phyloP scores from a whole-genome alignment of 495 filamentous ascomycete species.

The Hyphodiscus hymeniophilus region DNA sequence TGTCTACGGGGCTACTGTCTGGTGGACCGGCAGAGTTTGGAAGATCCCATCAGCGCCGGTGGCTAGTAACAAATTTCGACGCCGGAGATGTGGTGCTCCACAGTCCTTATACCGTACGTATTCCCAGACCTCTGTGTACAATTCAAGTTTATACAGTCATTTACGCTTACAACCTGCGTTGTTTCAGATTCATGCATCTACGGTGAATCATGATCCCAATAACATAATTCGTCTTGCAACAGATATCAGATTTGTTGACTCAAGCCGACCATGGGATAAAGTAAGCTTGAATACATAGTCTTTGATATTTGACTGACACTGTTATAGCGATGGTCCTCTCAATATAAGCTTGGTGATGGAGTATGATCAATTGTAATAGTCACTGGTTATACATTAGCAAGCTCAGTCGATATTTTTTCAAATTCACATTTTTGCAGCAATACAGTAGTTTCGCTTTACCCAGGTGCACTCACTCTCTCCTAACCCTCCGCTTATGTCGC shows the following conservation, averaged over 20 bases:
- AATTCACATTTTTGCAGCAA: too few relatives aligned
- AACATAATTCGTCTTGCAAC: constrained; percentile 49
- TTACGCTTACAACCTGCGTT: background rate
- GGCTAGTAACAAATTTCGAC: constrained; percentile 47
- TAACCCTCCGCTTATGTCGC: too few relatives aligned
- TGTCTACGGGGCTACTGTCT: constrained; percentile 33
- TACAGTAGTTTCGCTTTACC: too few relatives aligned
- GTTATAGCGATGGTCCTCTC: constrained; percentile 23
- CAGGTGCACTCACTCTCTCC: too few relatives aligned
- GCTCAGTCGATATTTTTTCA: too few relatives aligned
- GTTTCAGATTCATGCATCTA: constrained; percentile 44
- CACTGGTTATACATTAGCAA: too few relatives aligned
- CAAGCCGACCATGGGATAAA: constrained; percentile 39
- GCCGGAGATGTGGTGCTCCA: constrained; percentile 57
- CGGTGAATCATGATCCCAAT: constrained; percentile 46
- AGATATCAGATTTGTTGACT: constrained; percentile 47
- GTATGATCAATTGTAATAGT: too few relatives aligned
- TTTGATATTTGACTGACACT: background rate
- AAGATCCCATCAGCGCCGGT: constrained; percentile 33
- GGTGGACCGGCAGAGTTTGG: constrained; percentile 38
- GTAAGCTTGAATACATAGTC: constrained; percentile 5
- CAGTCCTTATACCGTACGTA: constrained; percentile 42
- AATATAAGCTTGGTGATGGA: constrained; percentile 21
- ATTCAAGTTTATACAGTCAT: background rate
- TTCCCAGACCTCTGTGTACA: constrained; percentile 7